These are phyloP conservation scores for Phialophora chinensis DNA, from an alignment of 2,329 filamentous ascomycete genomes.

Conservation along the genomic window DNA sequence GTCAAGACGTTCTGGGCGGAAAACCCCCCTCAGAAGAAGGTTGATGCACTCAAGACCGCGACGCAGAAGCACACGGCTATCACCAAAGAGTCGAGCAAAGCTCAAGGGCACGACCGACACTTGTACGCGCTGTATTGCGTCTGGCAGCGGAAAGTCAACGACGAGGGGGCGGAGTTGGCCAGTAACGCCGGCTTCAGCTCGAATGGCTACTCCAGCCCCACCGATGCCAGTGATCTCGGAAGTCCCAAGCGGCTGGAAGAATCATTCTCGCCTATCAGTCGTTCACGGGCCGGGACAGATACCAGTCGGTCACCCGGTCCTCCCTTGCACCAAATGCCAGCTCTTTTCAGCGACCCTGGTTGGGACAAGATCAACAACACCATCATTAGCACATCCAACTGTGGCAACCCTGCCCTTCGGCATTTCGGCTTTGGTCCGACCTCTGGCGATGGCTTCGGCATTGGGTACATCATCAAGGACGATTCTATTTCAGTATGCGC, in stretches of 20 bases:
- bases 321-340: slow-evolving; percentile 63
- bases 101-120: slow-evolving; percentile 88
- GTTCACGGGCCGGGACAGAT: slow-evolving; percentile 55
- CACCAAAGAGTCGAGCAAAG: slow-evolving; percentile 86
- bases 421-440: slow-evolving; percentile 98
- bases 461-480: slow-evolving; percentile 99
- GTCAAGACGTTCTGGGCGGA: slow-evolving; percentile 95
- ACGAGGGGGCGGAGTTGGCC: slow-evolving; percentile 63
- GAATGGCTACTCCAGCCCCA: slow-evolving; percentile 69
- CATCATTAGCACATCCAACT: slow-evolving; percentile 96
- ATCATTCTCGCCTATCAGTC: slow-evolving; percentile 47
- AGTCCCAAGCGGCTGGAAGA: slow-evolving; percentile 40
- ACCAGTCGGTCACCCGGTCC: slow-evolving; percentile 46
- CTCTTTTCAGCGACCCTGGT: slow-evolving; percentile 83
- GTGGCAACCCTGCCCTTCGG: slow-evolving; percentile 89
- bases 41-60: slow-evolving; percentile 82
- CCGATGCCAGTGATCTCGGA: slow-evolving; percentile 41
- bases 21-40: slow-evolving; percentile 78
- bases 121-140: slow-evolving; percentile 92
- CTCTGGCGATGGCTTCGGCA: slow-evolving; percentile 91
- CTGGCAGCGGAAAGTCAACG: slow-evolving; percentile 88
- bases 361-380: slow-evolving; percentile 97
- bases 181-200: slow-evolving; percentile 60
- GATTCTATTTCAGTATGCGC: slow-evolving; percentile 89
- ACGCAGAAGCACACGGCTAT: slow-evolving; percentile 80